These are phyloP conservation scores for Bruguiera hainesii DNA, from an alignment of 441 rosid species.

Conservation along the genomic window DNA sequence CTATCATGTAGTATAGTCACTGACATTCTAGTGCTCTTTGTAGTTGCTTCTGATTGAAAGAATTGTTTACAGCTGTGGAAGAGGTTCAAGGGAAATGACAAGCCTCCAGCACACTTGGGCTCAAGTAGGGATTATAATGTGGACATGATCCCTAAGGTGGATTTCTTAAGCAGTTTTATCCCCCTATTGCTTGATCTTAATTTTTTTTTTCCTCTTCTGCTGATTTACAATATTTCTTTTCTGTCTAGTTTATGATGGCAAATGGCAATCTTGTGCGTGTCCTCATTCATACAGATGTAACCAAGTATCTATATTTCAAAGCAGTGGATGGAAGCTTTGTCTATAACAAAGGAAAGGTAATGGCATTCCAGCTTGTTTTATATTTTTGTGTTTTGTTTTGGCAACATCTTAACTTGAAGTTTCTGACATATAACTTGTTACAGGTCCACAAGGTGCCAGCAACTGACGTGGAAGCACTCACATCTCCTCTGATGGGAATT, in stretches of 20 bases:
- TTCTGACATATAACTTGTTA: not conserved
- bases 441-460: constrained; percentile 94
- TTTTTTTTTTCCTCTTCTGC: not conserved
- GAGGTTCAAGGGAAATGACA: constrained; percentile 74
- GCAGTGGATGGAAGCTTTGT: constrained; percentile 93
- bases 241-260: constrained; percentile 84
- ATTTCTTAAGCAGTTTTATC: not conserved
- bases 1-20: not conserved
- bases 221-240: constrained; percentile 11
- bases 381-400: not conserved
- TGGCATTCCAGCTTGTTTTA: not conserved
- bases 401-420: constrained; percentile 2
- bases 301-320: constrained; percentile 83
- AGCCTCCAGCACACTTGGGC: constrained; percentile 86
- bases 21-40: constrained; percentile 2
- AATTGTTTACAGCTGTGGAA: constrained; percentile 65
- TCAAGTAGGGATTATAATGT: constrained; percentile 86
- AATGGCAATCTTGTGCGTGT: constrained; percentile 91
- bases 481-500: constrained; percentile 90
- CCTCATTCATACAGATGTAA: constrained; percentile 86
- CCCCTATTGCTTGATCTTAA: not conserved
- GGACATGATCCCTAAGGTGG: constrained; percentile 90
- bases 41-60: constrained; percentile 11
- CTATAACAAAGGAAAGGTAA: constrained; percentile 80
- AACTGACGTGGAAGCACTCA: constrained; percentile 86